Percentiles rank a stretch among this genome's conserved stretches.
These are phyloP conservation scores for Metarhizium brunneum DNA, from an alignment of 2,329 filamentous ascomycete species.

Conservation along the genomic window DNA sequence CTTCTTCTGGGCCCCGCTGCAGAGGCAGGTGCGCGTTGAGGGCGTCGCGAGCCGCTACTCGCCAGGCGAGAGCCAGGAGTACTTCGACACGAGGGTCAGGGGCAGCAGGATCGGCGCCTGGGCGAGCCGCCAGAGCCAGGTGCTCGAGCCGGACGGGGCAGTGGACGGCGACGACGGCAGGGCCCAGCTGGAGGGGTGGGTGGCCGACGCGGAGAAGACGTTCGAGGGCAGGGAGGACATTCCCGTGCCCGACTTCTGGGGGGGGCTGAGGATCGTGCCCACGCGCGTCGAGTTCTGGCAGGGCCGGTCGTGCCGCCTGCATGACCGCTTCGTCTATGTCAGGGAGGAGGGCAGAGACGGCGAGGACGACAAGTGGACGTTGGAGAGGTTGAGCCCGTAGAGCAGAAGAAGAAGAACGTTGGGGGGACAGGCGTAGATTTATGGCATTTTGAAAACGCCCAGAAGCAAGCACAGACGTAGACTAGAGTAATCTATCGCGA, in stretches of 20 bases:
- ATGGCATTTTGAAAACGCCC: not conserved
- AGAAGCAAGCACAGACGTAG: not conserved
- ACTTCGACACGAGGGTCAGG: slow-evolving; percentile 61
- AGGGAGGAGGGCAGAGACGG: slow-evolving; percentile 36
- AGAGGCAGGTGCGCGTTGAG: slow-evolving; percentile 88
- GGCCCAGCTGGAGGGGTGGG: slow-evolving; percentile 64
- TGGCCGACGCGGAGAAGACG: slow-evolving; percentile 63
- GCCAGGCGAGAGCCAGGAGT: slow-evolving; percentile 60
- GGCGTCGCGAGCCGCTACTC: slow-evolving; percentile 60
- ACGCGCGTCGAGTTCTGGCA: slow-evolving; percentile 94
- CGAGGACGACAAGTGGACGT: slow-evolving; percentile 43
- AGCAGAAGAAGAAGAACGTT: too few species aligned
- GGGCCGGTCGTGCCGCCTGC: slow-evolving; percentile 77
- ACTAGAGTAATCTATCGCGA: not conserved
- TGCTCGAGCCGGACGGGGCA: slow-evolving; percentile 42
- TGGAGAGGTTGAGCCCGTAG: slow-evolving; percentile 67
- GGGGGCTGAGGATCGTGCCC: slow-evolving; percentile 76
- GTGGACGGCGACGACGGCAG: slow-evolving; percentile 53
- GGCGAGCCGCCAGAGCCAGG: slow-evolving; percentile 82
- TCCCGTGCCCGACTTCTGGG: slow-evolving; percentile 91
- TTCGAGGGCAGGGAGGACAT: slow-evolving; percentile 74
- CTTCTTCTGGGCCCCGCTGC: slow-evolving; percentile 82
- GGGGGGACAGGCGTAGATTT: not conserved
- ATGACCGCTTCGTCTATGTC: slow-evolving; percentile 87
- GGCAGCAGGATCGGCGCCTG: slow-evolving; percentile 84